A percentile compares a stretch with the other conserved stretches of the same genome.
Evolutionary conservation across 306 rosid genomes (phyloP).

Genomic region (Dryas alaskensis): DNA sequence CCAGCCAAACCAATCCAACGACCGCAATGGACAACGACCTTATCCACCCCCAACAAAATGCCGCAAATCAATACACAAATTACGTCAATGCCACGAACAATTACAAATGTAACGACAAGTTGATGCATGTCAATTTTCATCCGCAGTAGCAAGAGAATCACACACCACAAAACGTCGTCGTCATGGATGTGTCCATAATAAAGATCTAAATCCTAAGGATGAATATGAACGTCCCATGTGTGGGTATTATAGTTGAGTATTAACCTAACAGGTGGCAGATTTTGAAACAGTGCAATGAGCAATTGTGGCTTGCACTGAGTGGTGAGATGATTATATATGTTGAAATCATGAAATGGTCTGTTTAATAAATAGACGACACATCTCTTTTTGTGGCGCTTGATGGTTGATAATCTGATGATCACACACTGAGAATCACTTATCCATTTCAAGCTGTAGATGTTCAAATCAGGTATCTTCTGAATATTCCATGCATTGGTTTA

Average conservation of each 20-base stretch:
- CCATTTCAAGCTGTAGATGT: not conserved
- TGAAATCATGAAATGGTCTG: conserved; percentile 9
- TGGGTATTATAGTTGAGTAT: not conserved
- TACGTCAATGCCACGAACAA: conserved; percentile 2
- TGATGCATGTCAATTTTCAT: not conserved
- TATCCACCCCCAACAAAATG: not conserved
- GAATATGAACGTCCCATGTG: not conserved
- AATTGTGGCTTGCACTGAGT: not conserved
- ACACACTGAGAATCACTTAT: not conserved
- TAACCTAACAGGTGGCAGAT: conserved; percentile 4
- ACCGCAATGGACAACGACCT: not conserved
- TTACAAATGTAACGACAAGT: not conserved
- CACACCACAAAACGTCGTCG: too few relatives aligned
- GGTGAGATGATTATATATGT: not conserved
- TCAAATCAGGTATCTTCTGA: conserved; percentile 1
- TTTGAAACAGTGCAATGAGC: too few relatives aligned
- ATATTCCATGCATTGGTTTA: not conserved
- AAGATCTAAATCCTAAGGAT: too few relatives aligned
- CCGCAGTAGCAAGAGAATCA: too few relatives aligned
- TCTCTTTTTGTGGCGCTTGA: not conserved
- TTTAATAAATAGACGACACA: not conserved
- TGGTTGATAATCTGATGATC: not conserved
- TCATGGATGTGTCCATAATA: too few relatives aligned
- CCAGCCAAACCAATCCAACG: not conserved
- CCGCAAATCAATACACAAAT: not conserved